phyloP scores from a whole-genome alignment of 257 asterid species.

The Ophiorrhiza pumila region DNA sequence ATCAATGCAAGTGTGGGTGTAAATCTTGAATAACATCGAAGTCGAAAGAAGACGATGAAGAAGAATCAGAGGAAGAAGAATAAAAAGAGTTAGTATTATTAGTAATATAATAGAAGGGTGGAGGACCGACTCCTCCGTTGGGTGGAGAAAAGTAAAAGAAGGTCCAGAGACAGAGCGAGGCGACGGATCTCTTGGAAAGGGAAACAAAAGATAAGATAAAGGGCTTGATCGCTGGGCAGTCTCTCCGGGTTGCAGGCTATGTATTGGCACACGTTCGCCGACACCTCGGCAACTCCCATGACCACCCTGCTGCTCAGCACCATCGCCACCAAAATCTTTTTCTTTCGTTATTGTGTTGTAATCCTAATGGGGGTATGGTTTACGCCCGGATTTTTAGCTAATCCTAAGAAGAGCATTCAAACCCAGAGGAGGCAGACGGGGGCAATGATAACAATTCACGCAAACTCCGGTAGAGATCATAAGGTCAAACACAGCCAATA shows the following conservation, averaged over 20 bases:
- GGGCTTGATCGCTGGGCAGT: conserved; percentile 59
- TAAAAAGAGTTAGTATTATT: conserved; percentile 17
- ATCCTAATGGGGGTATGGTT: no score
- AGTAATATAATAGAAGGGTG: conserved; percentile 4
- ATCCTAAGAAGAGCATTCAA: no score
- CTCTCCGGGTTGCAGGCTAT: conserved; percentile 73
- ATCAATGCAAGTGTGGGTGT: conserved; percentile 39
- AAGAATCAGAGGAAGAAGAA: conserved; percentile 26
- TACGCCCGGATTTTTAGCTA: no score
- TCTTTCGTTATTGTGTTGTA: no score
- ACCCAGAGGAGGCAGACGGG: no score
- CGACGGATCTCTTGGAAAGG: conserved; percentile 76
- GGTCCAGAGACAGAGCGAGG: conserved; percentile 61
- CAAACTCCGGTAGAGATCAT: no score
- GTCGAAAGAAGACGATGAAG: conserved; percentile 13
- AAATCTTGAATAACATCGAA: conserved; percentile 31
- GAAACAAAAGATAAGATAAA: conserved; percentile 63
- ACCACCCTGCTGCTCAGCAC: conserved; percentile 63
- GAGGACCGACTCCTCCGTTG: conserved; percentile 16
- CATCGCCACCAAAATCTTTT: conserved; percentile 27
- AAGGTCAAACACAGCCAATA: no score
- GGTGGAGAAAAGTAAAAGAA: conserved; percentile 63
- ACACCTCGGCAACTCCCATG: conserved; percentile 58
- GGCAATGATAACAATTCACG: no score
- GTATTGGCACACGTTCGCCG: conserved; percentile 72